Percentiles rank a stretch among this genome's conserved stretches.
These are phyloP conservation scores for Botrytis hyacinthi DNA, from an alignment of 2,329 filamentous ascomycete species.

Conservation along the genomic window DNA sequence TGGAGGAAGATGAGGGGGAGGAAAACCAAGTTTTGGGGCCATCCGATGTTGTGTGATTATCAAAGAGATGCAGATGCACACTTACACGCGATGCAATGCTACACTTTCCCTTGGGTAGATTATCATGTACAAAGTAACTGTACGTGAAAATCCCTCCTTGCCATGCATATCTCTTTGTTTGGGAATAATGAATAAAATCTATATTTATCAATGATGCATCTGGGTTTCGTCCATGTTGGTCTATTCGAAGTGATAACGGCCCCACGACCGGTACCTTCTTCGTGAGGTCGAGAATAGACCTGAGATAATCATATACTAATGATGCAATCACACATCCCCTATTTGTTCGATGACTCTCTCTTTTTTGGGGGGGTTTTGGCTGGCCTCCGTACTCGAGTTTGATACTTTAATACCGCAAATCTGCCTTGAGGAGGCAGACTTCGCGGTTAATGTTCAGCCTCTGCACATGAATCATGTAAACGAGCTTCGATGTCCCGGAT, in stretches of 20 bases:
- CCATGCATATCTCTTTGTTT: conserved; percentile 15
- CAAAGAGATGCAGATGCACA: neutral
- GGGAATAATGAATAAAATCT: conserved; percentile 16
- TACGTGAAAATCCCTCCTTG: conserved; percentile 17
- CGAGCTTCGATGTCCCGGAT: neutral
- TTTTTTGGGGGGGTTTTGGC: neutral
- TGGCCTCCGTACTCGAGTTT: neutral
- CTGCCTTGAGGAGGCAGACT: conserved; percentile 14
- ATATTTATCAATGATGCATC: conserved; percentile 19
- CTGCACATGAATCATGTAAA: neutral
- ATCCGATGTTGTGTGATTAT: conserved; percentile 5
- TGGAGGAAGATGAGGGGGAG: neutral
- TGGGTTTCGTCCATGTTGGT: neutral
- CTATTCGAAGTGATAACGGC: neutral
- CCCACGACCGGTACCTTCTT: neutral
- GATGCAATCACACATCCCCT: conserved; percentile 4
- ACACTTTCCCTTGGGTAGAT: neutral
- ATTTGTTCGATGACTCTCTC: neutral
- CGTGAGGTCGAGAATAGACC: conserved; percentile 7
- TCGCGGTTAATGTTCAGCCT: neutral
- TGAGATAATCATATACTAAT: conserved; percentile 6
- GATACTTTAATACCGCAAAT: neutral
- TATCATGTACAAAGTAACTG: neutral
- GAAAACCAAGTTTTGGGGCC: neutral
- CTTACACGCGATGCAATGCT: neutral